Evolutionary conservation across 169 alveolate genomes (phyloP), one percentile per base, ranked within the genome.

Genomic region (Babesia bigemina): DNA sequence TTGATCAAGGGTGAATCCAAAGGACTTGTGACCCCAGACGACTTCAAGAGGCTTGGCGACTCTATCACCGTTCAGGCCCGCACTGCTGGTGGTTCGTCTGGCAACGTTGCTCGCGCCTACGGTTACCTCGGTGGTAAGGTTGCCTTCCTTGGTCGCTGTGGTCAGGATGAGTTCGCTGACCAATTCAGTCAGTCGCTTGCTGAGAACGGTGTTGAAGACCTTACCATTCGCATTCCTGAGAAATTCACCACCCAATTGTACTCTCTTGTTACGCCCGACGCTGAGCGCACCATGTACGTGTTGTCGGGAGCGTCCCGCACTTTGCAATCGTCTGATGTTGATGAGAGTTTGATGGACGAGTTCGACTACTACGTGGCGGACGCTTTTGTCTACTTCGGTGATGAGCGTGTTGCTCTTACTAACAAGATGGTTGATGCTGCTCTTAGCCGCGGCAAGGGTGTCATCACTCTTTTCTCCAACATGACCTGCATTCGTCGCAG

Each of bases 61-160:
- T 11, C n/a, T 9, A 48, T 67, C 28, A 55, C 16, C 16, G 76
- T 67, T 10, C 56, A 67, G n/a, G 33, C 53, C 6, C 14, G n/a
- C 22, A 53, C 7, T 50, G 53, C 76, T n/a, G 76, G 66, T 10
- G 47, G 76, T 39, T 3, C 66, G 6, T 24, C 59, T 13, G 48
- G 57, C 13, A 42, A 33, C 65, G 21, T 55, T 24, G 76, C 76
- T 9, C 53, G 59, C 21, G 63, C 76, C 2, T 67, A 67, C 45
- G 63, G 47, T n/a, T 67, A 29, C 24, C 67, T 67, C 9, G 76
- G 76, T 49, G 76, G 76, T 8, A 13, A 52, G 14, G 76, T 33
- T 33, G 10, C 67, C 7, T 67, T 19, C 50, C 53, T 67, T 33
- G 76, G 76, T 19, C 13, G 28, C 0, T 21, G 28, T 13, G 76